A percentile compares a stretch with the other conserved stretches of the same genome.
Conservation (phyloP, 495 filamentous ascomycete species). For the Symbiotaphrina buchneri region DNA sequence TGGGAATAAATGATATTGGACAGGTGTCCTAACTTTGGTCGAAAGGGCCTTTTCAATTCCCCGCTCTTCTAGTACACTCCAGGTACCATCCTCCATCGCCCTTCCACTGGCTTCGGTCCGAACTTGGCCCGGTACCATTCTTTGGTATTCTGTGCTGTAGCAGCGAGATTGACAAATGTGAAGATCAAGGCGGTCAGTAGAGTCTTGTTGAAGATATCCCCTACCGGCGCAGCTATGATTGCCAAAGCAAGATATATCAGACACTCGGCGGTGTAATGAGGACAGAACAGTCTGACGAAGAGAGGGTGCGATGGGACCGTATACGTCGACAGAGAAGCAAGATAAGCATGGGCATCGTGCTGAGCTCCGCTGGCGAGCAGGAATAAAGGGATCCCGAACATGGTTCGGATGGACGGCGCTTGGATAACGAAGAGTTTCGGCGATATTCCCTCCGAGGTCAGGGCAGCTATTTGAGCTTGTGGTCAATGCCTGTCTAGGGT, state of each 20-base stretch:
- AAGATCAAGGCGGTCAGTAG: conserved; percentile 45
- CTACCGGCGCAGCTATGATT: conserved; percentile 44
- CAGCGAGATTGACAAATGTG: conserved; percentile 55
- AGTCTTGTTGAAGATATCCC: conserved; percentile 44
- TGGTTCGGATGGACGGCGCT: conserved; percentile 31
- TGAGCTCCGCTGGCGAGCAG: conserved; percentile 55
- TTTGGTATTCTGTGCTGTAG: conserved; percentile 56
- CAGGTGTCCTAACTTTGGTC: background rate
- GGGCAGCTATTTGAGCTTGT: conserved; percentile 4
- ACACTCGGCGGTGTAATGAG: conserved; percentile 87
- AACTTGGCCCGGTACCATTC: conserved; percentile 70
- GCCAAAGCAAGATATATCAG: conserved; percentile 63
- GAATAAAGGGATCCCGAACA: conserved; percentile 41
- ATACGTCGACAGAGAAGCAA: conserved; percentile 66
- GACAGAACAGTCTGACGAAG: conserved; percentile 50
- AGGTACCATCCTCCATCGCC: conserved; percentile 70
- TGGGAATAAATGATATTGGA: conserved; percentile 14
- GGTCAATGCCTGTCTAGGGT: too few relatives aligned
- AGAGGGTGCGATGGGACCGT: conserved; percentile 49
- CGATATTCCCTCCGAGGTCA: background rate
- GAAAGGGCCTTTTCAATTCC: background rate
- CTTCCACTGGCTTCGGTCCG: conserved; percentile 37
- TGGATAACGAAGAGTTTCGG: conserved; percentile 6
- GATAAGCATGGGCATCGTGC: conserved; percentile 58
- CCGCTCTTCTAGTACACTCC: conserved; percentile 32